Conservation (phyloP, 345 rosid genomes). For the Eutrema yunnanense region DNA sequence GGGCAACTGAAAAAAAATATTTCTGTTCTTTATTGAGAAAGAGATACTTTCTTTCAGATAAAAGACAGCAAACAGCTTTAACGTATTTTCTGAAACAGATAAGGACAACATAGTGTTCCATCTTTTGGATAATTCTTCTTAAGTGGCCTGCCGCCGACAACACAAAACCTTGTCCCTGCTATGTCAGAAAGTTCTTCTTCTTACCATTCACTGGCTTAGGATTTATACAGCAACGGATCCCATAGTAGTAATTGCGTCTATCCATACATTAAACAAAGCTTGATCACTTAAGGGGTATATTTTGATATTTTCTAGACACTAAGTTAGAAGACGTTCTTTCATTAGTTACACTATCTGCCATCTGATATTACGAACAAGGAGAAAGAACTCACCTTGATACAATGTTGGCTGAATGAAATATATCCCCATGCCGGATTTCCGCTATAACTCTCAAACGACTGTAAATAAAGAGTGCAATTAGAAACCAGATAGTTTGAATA, state of each 20-base stretch:
- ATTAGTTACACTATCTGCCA: background rate
- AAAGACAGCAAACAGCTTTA: background rate
- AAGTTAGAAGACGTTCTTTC: background rate
- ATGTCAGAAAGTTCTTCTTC: conserved; percentile 12
- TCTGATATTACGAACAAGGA: conserved; percentile 10
- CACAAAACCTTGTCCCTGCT: conserved; percentile 10
- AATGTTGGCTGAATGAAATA: conserved; percentile 96
- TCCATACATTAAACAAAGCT: conserved; percentile 16
- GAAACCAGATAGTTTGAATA: background rate
- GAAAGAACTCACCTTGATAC: conserved; percentile 68
- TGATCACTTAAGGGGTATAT: background rate
- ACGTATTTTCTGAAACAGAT: background rate
- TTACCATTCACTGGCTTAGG: conserved; percentile 9
- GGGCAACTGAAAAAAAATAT: background rate
- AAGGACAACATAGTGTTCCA: background rate
- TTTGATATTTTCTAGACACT: background rate
- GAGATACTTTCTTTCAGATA: background rate
- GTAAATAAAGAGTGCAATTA: conserved; percentile 21
- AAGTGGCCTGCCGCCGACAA: background rate
- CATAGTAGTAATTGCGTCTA: conserved; percentile 18
- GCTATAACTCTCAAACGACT: conserved; percentile 97
- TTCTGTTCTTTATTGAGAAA: background rate
- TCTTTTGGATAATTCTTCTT: background rate
- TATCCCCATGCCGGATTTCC: conserved; percentile 88
- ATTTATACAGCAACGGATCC: conserved; percentile 16